phyloP scores from a whole-genome alignment of 805 yeast species.

The Candida ulmi region DNA sequence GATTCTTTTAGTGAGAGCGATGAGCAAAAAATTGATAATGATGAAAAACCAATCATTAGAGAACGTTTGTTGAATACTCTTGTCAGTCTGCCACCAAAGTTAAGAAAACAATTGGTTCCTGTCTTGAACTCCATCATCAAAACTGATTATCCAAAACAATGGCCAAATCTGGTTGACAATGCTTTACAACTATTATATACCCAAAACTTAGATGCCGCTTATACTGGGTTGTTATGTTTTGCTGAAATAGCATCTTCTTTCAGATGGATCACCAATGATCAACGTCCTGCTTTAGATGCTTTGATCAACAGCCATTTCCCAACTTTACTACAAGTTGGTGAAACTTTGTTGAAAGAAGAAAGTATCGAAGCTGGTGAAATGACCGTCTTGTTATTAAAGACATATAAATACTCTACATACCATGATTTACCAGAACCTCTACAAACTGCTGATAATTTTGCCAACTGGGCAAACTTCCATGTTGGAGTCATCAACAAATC shows the following conservation, averaged over 20 bases:
- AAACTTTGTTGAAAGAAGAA: conserved; percentile 38
- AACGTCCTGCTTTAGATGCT: conserved; percentile 46
- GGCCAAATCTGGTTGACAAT: conserved; percentile 49
- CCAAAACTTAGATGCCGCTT: conserved; percentile 37
- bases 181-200: conserved; percentile 41
- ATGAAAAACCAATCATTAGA: conserved; percentile 70
- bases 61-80: conserved; percentile 64
- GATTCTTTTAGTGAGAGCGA: conserved; percentile 25
- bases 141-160: conserved; percentile 43
- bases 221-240: conserved; percentile 67
- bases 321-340: conserved; percentile 59
- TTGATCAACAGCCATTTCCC: conserved; percentile 59
- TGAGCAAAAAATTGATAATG: conserved; percentile 43
- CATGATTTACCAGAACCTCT: conserved; percentile 64
- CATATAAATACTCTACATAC: conserved; percentile 71
- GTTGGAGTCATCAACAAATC: conserved; percentile 56
- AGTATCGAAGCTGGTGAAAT: conserved; percentile 58
- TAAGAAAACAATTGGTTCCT: conserved; percentile 41
- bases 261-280: conserved; percentile 62
- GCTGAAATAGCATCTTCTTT: conserved; percentile 64
- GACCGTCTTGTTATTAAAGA: conserved; percentile 65
- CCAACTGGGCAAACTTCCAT: conserved; percentile 75
- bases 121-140: conserved; percentile 47
- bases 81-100: conserved; percentile 37
- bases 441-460: conserved; percentile 45